Conservation (phyloP, 768 basidiomycete genomes). For the Russula emetica region DNA sequence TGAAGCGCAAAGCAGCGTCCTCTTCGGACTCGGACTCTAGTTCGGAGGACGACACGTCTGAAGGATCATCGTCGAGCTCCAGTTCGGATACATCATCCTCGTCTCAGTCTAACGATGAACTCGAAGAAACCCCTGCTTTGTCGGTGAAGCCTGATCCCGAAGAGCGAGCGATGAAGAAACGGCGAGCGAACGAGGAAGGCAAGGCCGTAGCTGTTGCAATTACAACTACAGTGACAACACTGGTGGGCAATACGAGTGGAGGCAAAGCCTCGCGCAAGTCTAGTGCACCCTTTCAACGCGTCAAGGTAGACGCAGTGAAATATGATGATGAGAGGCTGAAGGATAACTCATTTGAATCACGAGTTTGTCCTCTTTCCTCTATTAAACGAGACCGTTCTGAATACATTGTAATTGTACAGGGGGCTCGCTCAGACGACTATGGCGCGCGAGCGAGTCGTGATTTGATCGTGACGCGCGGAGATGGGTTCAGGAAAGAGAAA, state of each 20-base stretch:
- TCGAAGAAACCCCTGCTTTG: constrained; percentile 9
- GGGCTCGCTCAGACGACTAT: constrained; percentile 72
- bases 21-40: constrained; percentile 24
- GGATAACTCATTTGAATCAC: constrained; percentile 79
- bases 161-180: constrained; percentile 21
- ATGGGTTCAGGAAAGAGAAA: constrained; percentile 97
- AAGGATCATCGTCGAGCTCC: constrained; percentile 11
- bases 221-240: not conserved
- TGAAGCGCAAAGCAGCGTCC: not conserved
- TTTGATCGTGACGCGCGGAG: constrained; percentile 88
- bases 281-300: constrained; percentile 74
- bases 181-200: constrained; percentile 21
- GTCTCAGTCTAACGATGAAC: constrained; percentile 22
- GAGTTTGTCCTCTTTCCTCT: constrained; percentile 44
- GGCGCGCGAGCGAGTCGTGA: constrained; percentile 82
- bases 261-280: constrained; percentile 38
- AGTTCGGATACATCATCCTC: constrained; percentile 27
- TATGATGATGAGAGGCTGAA: constrained; percentile 46
- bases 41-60: constrained; percentile 26
- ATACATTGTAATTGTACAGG: constrained; percentile 38
- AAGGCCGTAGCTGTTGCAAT: constrained; percentile 15
- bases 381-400: constrained; percentile 14
- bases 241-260: constrained; percentile 26
- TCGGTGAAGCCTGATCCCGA: constrained; percentile 1
- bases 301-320: constrained; percentile 59